phyloP scores from a whole-genome alignment of 495 filamentous ascomycete genomes.

The Cetradonia linearis region DNA sequence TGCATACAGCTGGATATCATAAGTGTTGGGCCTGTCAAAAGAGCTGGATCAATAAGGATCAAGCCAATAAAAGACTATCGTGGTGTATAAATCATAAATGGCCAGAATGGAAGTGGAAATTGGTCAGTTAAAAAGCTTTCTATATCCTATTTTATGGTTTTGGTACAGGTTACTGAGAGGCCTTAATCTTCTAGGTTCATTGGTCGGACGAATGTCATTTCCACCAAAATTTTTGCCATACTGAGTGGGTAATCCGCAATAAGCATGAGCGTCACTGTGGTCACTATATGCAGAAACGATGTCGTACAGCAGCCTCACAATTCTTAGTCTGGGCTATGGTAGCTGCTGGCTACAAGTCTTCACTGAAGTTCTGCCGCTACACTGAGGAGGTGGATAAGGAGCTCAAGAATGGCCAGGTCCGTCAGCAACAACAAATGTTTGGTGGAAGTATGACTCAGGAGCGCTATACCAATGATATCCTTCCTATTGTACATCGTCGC shows the following conservation, averaged over 20 bases:
- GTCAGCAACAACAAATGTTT: too few relatives aligned
- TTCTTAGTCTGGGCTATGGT: slow-evolving; percentile 14
- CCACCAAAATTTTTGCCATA: neutral
- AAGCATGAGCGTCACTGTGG: neutral
- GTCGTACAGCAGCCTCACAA: too few relatives aligned
- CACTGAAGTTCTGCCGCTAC: neutral
- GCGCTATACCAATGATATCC: neutral
- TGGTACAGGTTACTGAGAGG: too few relatives aligned
- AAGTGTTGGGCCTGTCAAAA: slow-evolving; percentile 10
- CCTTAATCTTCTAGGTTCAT: too few relatives aligned
- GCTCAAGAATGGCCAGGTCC: too few relatives aligned
- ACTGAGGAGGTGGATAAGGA: slow-evolving; percentile 4
- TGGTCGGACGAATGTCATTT: slow-evolving; percentile 1
- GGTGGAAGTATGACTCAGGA: slow-evolving; percentile 9
- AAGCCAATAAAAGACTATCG: neutral
- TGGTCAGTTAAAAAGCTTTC: too few relatives aligned
- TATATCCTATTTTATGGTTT: too few relatives aligned
- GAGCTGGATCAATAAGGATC: neutral
- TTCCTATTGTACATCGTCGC: neutral
- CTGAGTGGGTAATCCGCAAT: slow-evolving; percentile 10
- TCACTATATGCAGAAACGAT: slow-evolving; percentile 4
- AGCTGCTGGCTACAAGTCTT: neutral
- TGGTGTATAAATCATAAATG: neutral
- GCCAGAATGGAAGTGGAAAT: slow-evolving; percentile 1
- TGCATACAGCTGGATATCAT: neutral